phyloP scores from a whole-genome alignment of 2,329 filamentous ascomycete species.

The Diaporthe batatas region DNA sequence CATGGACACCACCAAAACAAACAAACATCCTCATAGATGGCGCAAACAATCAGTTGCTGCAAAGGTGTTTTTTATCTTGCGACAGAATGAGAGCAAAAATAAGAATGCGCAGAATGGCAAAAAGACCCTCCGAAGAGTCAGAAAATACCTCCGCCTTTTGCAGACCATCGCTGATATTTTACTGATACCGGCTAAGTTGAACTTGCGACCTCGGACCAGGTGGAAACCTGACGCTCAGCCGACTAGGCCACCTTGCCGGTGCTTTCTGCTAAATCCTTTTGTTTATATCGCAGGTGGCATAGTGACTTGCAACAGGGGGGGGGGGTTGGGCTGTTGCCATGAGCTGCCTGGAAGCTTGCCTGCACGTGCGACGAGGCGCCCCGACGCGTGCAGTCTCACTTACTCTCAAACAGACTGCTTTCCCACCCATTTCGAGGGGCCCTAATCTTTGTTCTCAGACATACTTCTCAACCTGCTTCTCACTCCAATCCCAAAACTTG shows the following conservation, averaged over 20 bases:
- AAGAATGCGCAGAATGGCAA: neutral
- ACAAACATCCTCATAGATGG: neutral
- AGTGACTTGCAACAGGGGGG: no score
- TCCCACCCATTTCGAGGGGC: neutral
- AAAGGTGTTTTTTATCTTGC: neutral
- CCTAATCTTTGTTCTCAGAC: neutral
- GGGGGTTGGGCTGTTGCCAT: no score
- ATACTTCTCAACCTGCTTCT: conserved; percentile 44
- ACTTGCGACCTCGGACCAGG: neutral
- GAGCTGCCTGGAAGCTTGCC: neutral
- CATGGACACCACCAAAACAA: neutral
- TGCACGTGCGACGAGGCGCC: neutral
- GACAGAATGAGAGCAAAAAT: neutral
- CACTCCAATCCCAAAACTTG: conserved; percentile 58
- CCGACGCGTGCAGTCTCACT: neutral
- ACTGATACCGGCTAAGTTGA: conserved; percentile 46
- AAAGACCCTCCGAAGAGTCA: conserved; percentile 31
- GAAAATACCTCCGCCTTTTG: conserved; percentile 34
- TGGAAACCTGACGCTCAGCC: conserved; percentile 19
- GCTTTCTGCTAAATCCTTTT: neutral
- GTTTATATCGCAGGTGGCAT: neutral
- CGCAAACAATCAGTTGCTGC: neutral
- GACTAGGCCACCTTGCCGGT: neutral
- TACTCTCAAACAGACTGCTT: neutral
- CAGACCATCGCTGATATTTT: conserved; percentile 41